phyloP scores from a whole-genome alignment of 169 alveolate species.

The Babesia caballi region DNA sequence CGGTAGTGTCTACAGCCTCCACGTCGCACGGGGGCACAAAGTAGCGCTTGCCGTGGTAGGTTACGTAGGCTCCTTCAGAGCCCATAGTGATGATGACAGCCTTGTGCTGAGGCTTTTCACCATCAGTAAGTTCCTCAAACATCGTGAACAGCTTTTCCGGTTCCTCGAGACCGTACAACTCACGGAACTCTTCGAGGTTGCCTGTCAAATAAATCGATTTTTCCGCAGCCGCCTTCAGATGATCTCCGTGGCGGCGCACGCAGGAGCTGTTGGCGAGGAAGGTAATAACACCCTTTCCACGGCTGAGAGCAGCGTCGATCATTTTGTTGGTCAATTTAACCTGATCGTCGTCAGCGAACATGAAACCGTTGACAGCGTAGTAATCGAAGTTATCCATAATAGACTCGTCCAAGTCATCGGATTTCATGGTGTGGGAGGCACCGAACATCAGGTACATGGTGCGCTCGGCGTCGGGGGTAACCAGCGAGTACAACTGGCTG shows the following conservation, averaged over 20 bases:
- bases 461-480: constrained; percentile 34
- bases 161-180: not conserved
- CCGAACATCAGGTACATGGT: constrained; percentile 19
- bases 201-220: constrained; percentile 10
- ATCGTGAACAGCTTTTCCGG: not conserved
- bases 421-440: constrained; percentile 10
- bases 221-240: constrained; percentile 10
- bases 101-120: constrained; percentile 1
- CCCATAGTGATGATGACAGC: constrained; percentile 19
- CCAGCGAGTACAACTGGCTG: constrained; percentile 2
- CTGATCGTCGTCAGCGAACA: constrained; percentile 5
- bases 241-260: constrained; percentile 1
- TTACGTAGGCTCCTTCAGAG: constrained; percentile 7
- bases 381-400: constrained; percentile 6
- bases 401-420: not conserved
- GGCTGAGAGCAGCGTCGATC: constrained; percentile 17
- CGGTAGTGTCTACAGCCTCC: constrained; percentile 18
- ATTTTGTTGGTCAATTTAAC: not conserved
- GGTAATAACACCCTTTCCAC: constrained; percentile 24
- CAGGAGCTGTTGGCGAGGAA: constrained; percentile 21
- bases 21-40: constrained; percentile 1
- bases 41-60: constrained; percentile 1
- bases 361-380: constrained; percentile 23
- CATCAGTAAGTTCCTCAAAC: not conserved
- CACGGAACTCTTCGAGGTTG: constrained; percentile 7